A percentile compares a stretch with the other conserved stretches of the same genome.
Conservation (phyloP, 257 asterid species). For the Solanum arcanum region DNA sequence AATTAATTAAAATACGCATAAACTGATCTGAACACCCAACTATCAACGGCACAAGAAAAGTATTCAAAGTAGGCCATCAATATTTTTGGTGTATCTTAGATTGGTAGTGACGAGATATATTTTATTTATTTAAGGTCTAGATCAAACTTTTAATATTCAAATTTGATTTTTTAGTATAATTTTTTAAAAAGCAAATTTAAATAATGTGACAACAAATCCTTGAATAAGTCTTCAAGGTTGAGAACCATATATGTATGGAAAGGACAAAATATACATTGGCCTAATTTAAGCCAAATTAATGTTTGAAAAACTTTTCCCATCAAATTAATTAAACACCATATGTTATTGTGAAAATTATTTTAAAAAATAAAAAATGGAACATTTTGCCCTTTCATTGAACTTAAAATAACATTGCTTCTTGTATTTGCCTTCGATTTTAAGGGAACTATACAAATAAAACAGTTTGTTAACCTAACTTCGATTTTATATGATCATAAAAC, state of each 20-base stretch:
- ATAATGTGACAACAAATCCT: background rate
- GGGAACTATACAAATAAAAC: background rate
- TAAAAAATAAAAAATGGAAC: background rate
- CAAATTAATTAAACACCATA: background rate
- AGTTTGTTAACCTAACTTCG: background rate
- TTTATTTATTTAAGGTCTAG: background rate
- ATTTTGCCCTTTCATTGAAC: background rate
- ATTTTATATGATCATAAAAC: background rate
- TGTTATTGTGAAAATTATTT: background rate
- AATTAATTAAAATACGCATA: background rate
- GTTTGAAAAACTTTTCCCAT: too few relatives aligned
- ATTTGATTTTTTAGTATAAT: background rate
- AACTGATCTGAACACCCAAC: too few relatives aligned
- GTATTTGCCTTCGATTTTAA: background rate
- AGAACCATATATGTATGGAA: background rate
- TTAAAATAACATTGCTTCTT: background rate
- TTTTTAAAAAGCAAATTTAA: background rate
- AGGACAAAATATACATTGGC: background rate
- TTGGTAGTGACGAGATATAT: background rate
- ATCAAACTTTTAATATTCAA: background rate
- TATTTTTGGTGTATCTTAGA: background rate
- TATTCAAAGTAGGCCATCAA: background rate
- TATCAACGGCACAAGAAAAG: background rate
- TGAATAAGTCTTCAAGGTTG: background rate
- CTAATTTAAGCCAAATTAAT: background rate